phyloP scores from a whole-genome alignment of 148 eudicot species.

The Tetragonia tetragonoides region DNA sequence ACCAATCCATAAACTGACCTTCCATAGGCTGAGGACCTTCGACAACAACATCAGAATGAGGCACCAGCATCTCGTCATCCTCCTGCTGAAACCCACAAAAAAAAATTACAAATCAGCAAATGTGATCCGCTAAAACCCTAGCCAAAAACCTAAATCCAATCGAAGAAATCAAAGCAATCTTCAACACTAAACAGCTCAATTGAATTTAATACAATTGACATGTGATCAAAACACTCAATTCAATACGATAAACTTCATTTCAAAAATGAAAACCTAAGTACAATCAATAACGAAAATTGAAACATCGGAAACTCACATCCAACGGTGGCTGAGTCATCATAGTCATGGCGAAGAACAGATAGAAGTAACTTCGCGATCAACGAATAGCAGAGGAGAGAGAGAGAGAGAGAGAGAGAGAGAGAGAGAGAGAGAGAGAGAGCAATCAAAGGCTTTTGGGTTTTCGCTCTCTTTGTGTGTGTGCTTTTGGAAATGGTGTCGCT shows the following conservation, averaged over 20 bases:
- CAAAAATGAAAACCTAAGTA: background rate
- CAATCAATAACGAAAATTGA: background rate
- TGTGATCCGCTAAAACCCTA: constrained; percentile 45
- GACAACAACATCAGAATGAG: constrained; percentile 59
- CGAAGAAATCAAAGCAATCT: constrained; percentile 9
- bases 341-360: constrained; percentile 42
- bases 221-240: constrained; percentile 31
- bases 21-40: constrained; percentile 75
- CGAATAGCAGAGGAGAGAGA: constrained; percentile 12
- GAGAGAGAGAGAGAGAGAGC: background rate
- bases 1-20: constrained; percentile 34
- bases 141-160: constrained; percentile 12
- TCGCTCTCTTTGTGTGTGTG: background rate
- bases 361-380: constrained; percentile 28
- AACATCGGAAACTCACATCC: constrained; percentile 42
- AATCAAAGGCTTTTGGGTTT: background rate
- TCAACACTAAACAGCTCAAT: background rate
- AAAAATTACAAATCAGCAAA: constrained; percentile 23
- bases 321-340: constrained; percentile 68
- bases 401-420: background rate
- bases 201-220: constrained; percentile 27
- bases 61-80: constrained; percentile 85
- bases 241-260: constrained; percentile 5
- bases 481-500: constrained; percentile 6
- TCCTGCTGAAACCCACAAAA: constrained; percentile 50